Evolutionary conservation across 495 filamentous ascomycete genomes (phyloP).

Genomic region (Copromyces sp.): DNA sequence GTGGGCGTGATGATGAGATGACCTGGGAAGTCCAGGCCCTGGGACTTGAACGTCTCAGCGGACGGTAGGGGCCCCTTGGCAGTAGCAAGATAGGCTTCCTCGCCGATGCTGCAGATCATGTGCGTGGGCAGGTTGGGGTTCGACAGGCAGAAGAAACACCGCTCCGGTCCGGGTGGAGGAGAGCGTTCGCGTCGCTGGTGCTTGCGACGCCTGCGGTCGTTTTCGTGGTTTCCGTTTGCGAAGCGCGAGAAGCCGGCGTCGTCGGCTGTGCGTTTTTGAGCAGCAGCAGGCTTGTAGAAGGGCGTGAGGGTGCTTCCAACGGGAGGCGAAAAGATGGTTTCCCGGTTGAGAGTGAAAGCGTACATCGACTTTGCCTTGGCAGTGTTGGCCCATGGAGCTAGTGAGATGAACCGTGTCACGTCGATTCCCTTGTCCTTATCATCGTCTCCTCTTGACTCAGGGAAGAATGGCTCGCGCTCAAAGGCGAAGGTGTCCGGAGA

Average conservation of each 20-base stretch:
- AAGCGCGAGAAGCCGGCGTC: conserved; percentile 54
- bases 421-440: conserved; percentile 33
- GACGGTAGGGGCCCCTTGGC: conserved; percentile 84
- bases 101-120: conserved; percentile 78
- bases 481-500: conserved; percentile 57
- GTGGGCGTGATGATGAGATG: conserved; percentile 91
- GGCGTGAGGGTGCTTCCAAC: conserved; percentile 61
- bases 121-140: conserved; percentile 75
- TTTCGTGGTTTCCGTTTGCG: conserved; percentile 48
- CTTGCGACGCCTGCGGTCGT: conserved; percentile 46
- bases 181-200: conserved; percentile 35
- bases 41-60: conserved; percentile 46
- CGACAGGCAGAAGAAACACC: conserved; percentile 91
- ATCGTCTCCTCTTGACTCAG: conserved; percentile 26
- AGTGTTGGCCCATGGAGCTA: conserved; percentile 64
- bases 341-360: conserved; percentile 69
- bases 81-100: conserved; percentile 76
- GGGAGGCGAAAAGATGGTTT: conserved; percentile 47
- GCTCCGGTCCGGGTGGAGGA: conserved; percentile 57
- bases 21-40: conserved; percentile 59
- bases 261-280: conserved; percentile 51
- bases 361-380: conserved; percentile 79
- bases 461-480: conserved; percentile 89
- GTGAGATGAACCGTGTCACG: conserved; percentile 79
- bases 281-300: conserved; percentile 28